A percentile compares a stretch with the other conserved stretches of the same genome.
These are phyloP conservation scores for Barnettozyma salicaria DNA, from an alignment of 805 yeast species.

Conservation along the genomic window DNA sequence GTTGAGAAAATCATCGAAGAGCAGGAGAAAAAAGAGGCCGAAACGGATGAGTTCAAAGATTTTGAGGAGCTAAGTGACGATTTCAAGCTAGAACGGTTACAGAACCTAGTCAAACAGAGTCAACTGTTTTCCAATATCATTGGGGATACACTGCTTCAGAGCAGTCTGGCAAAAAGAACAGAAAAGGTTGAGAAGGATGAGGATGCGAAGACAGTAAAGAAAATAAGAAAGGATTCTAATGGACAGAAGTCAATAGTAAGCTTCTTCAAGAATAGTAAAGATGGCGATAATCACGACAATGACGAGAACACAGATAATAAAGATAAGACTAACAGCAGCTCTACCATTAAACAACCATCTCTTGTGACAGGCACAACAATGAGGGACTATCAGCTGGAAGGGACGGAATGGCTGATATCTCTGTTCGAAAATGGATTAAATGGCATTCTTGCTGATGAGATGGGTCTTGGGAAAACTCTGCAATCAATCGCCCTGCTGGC, in stretches of 20 bases:
- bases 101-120: constrained; percentile 77
- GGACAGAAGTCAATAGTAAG: constrained; percentile 18
- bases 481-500: constrained; percentile 79
- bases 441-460: constrained; percentile 94
- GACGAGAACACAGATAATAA: constrained; percentile 22
- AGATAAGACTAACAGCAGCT: constrained; percentile 10
- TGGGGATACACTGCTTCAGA: constrained; percentile 64
- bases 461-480: constrained; percentile 94
- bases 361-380: constrained; percentile 51
- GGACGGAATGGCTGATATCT: constrained; percentile 85
- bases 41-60: constrained; percentile 16
- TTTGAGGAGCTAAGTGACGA: constrained; percentile 42
- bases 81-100: constrained; percentile 56
- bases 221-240: constrained; percentile 24
- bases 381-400: constrained; percentile 84
- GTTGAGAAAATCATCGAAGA: constrained; percentile 15
- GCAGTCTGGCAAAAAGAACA: constrained; percentile 33
- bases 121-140: constrained; percentile 84
- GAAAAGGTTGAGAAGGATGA: constrained; percentile 21
- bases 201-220: constrained; percentile 16
- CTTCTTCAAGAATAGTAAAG: constrained; percentile 20
- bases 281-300: constrained; percentile 13
- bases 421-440: constrained; percentile 89
- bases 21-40: constrained; percentile 8
- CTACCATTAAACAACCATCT: constrained; percentile 43